Evolutionary conservation across 805 yeast genomes (phyloP).

Genomic region (Tetrapisispora taiwanensis): DNA sequence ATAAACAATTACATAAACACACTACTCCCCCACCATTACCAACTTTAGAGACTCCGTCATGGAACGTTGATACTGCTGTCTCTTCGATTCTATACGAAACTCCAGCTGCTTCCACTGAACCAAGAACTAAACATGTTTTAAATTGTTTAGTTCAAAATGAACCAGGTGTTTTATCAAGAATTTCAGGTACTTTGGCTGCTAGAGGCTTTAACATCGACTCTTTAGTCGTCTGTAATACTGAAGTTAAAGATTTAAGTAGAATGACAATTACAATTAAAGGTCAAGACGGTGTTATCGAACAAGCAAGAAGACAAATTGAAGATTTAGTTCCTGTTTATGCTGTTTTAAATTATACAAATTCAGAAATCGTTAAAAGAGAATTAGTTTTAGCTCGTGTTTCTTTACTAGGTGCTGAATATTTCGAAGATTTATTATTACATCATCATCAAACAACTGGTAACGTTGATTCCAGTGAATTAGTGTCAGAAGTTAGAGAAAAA

Average conservation of each 20-base stretch:
- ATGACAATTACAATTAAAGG: constrained; percentile 95
- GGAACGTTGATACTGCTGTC: constrained; percentile 96
- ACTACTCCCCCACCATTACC: constrained; percentile 85
- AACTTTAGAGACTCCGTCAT: constrained; percentile 81
- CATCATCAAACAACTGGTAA: constrained; percentile 35
- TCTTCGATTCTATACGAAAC: constrained; percentile 92
- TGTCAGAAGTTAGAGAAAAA: constrained; percentile 27
- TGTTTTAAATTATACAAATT: constrained; percentile 83
- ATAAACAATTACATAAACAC: constrained; percentile 82
- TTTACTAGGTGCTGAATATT: constrained; percentile 94
- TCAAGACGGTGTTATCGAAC: constrained; percentile 93
- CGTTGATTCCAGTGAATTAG: constrained; percentile 24
- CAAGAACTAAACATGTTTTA: constrained; percentile 76
- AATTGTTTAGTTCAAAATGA: constrained; percentile 97
- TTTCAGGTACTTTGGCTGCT: constrained; percentile 93
- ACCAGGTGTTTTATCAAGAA: constrained; percentile 91
- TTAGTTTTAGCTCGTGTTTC: constrained; percentile 85
- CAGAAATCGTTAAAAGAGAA: constrained; percentile 87
- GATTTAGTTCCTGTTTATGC: constrained; percentile 98
- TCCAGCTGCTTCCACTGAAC: constrained; percentile 45
- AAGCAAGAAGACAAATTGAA: constrained; percentile 95
- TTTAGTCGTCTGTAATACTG: constrained; percentile 91
- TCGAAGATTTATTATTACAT: constrained; percentile 84
- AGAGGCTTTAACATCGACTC: constrained; percentile 98
- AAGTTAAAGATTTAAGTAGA: constrained; percentile 86